A percentile compares a stretch with the other conserved stretches of the same genome.
Evolutionary conservation across 768 basidiomycete species (phyloP).

Genomic region (Psilocybe tampanensis): DNA sequence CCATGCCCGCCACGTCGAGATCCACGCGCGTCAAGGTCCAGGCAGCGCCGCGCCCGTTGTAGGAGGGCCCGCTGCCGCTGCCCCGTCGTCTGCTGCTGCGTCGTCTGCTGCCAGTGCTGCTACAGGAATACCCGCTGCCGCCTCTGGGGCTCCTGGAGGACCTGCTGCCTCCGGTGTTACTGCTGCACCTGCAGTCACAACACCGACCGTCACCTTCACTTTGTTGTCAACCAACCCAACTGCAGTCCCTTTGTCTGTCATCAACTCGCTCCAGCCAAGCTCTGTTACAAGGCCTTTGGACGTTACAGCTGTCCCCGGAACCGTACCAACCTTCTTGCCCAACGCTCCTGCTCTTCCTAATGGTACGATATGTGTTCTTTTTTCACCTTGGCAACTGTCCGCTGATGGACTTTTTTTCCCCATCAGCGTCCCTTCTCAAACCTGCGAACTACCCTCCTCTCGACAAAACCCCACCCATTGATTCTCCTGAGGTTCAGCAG

Average conservation of each 20-base stretch:
- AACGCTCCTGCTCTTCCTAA: constrained; percentile 62
- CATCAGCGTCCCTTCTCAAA: constrained; percentile 41
- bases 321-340: constrained; percentile 50
- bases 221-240: constrained; percentile 54
- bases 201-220: neutral
- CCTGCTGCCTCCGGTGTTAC: constrained; percentile 1
- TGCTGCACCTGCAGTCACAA: neutral
- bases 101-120: neutral
- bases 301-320: constrained; percentile 50
- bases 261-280: constrained; percentile 44
- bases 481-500: constrained; percentile 64
- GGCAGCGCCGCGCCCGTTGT: constrained; percentile 24
- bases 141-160: too few species aligned
- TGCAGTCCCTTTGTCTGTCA: constrained; percentile 55
- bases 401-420: neutral
- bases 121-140: neutral
- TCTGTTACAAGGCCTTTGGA: constrained; percentile 47
- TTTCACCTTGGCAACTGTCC: neutral
- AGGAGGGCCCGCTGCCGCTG: neutral
- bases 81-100: neutral
- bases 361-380: constrained; percentile 38
- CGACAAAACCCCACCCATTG: constrained; percentile 61
- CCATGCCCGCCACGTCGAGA: neutral
- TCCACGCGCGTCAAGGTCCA: constrained; percentile 18
- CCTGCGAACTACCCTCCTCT: constrained; percentile 66